A percentile compares a stretch with the other conserved stretches of the same genome.
phyloP scores from a whole-genome alignment of 305 asterid genomes.

The Solanum hybrid region DNA sequence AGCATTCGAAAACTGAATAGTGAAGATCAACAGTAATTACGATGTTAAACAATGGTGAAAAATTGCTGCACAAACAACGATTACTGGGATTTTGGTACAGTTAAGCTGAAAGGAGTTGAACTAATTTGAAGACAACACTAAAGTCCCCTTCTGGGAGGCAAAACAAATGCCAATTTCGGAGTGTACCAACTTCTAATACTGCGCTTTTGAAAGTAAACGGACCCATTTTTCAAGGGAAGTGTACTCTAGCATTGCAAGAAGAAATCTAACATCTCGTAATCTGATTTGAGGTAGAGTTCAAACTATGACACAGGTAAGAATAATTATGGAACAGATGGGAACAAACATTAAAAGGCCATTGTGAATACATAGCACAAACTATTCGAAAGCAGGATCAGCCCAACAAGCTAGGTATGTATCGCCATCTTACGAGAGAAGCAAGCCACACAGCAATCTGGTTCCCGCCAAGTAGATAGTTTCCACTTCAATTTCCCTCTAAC shows the following conservation, averaged over 20 bases:
- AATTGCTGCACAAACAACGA: not conserved
- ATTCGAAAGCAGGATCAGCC: constrained; percentile 7
- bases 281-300: not conserved
- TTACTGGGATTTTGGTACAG: not conserved
- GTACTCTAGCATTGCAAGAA: constrained; percentile 1
- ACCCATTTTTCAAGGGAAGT: not conserved
- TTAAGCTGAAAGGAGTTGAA: not conserved
- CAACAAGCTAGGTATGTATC: not conserved
- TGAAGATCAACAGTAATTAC: not conserved
- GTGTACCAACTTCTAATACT: not conserved
- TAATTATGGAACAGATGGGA: constrained; percentile 1
- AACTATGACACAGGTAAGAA: not conserved
- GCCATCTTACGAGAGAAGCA: not conserved
- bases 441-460: not conserved
- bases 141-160: not conserved
- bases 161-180: not conserved
- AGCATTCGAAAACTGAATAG: not conserved
- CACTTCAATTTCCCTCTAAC: not conserved
- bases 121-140: not conserved
- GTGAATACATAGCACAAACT: constrained; percentile 16
- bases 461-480: not conserved
- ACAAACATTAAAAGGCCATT: constrained; percentile 6
- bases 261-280: not conserved
- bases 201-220: not conserved
- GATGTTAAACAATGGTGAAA: not conserved